Base-by-base conservation (phyloP, 805 yeast species). In the Metschnikowia kofuensis region DNA sequence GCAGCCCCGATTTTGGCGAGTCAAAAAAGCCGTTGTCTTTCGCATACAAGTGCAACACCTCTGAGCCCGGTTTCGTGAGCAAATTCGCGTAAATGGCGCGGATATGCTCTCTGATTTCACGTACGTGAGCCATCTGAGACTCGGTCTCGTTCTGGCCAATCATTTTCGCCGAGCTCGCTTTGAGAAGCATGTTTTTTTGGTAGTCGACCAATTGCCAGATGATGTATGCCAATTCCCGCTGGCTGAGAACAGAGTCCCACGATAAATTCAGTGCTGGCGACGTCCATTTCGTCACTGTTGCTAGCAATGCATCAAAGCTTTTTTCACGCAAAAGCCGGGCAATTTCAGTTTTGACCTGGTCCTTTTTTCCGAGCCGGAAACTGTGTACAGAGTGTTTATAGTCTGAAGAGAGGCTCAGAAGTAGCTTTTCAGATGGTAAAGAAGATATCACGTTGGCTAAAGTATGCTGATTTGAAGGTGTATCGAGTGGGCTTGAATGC, bases 81-180 rank as follows among this genome's bases (percentile, higher is more conserved):
- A 56, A 44, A 28, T 53, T 51, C 38, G 53, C 47, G 46, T 53
- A 56, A 2, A 56, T 42, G n/a, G 35, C 38, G 15, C 60, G 45
- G 42, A 56, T 44, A 34, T 45, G 51, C n/a, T 55, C 53, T 7
- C 57, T 39, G 30, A 45, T 38, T 14, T 49, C 46, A 7, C 50
- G 54, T 21, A 54, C 54, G 26, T 45, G 49, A 7, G 55, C 46
- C 43, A 45, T 39, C 15, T 30, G 41, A 29, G 32, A 7, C 10
- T 38, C 8, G 13, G 12, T 27, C 11, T 29, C 43, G 7, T 8
- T 8, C 7, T 38, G 28, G 10, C 31, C 34, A 29, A 42, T 28
- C 39, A 42, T 36, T 37, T 41, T 45, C 36, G 35, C 21, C 28
- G 57, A 34, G 14, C 49, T 45, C 10, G 54, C 49, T 39, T 46